phyloP scores from a whole-genome alignment of 495 filamentous ascomycete genomes.

The Aspergillus mulundensis region DNA sequence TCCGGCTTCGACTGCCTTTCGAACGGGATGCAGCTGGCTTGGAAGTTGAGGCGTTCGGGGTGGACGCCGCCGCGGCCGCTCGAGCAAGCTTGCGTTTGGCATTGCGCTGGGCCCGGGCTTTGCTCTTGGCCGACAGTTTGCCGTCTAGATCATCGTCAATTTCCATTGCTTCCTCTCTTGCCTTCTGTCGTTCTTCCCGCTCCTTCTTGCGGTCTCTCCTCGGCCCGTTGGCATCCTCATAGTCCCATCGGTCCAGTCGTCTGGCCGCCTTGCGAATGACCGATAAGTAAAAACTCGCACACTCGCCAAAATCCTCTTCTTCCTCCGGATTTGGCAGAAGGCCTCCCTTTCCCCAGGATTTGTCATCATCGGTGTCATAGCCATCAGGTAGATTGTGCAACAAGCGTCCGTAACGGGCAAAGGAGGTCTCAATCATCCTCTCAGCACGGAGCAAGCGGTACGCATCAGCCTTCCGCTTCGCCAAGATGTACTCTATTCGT shows the following conservation, averaged over 20 bases:
- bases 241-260: conserved; percentile 71
- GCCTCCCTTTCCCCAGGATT: conserved; percentile 58
- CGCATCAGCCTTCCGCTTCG: conserved; percentile 61
- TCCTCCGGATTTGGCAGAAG: conserved; percentile 60
- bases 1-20: conserved; percentile 31
- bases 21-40: conserved; percentile 21
- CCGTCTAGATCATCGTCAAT: conserved; percentile 17
- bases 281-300: conserved; percentile 65
- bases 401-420: conserved; percentile 64
- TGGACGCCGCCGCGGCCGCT: conserved; percentile 25
- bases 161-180: conserved; percentile 17
- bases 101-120: conserved; percentile 23
- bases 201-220: conserved; percentile 41
- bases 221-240: conserved; percentile 47
- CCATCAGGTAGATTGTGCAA: conserved; percentile 62
- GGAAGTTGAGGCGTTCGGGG: conserved; percentile 13
- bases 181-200: conserved; percentile 41
- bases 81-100: conserved; percentile 38
- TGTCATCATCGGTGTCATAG: conserved; percentile 76
- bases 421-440: conserved; percentile 55
- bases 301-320: conserved; percentile 77
- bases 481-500: conserved; percentile 82
- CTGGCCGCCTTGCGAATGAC: conserved; percentile 64
- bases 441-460: conserved; percentile 56
- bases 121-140: conserved; percentile 18